These are phyloP conservation scores for Arthrobotrys iridis DNA, from an alignment of 2,329 filamentous ascomycete species.

Conservation along the genomic window DNA sequence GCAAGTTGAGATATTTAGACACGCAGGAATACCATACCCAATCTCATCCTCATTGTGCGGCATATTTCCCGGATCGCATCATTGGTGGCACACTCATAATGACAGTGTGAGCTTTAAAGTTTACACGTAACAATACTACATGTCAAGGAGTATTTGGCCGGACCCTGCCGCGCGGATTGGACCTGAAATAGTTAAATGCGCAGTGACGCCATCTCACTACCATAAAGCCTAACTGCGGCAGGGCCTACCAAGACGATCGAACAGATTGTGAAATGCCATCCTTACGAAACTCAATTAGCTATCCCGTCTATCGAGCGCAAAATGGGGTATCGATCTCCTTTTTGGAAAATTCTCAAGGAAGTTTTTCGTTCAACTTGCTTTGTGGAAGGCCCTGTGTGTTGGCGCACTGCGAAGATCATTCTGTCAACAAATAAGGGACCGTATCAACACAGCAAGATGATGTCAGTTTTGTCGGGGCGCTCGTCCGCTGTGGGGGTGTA, in stretches of 20 bases:
- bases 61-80: no score
- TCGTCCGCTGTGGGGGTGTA: background rate
- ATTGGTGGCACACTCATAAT: no score
- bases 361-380: background rate
- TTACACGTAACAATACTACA: no score
- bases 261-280: background rate
- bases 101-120: no score
- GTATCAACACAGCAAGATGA: slow-evolving; percentile 15
- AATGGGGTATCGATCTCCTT: background rate
- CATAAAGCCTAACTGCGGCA: background rate
- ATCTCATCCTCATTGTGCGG: no score
- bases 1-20: no score
- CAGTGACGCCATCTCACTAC: background rate
- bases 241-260: background rate
- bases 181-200: no score
- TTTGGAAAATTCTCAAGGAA: background rate
- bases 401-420: background rate
- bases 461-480: background rate
- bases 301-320: background rate
- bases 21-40: no score
- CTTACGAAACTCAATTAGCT: background rate
- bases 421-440: background rate
- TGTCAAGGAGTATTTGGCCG: no score
- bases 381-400: background rate
- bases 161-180: no score